Evolutionary conservation across 2,329 filamentous ascomycete species (phyloP).

Genomic region (Epichloe brachyelytri): DNA sequence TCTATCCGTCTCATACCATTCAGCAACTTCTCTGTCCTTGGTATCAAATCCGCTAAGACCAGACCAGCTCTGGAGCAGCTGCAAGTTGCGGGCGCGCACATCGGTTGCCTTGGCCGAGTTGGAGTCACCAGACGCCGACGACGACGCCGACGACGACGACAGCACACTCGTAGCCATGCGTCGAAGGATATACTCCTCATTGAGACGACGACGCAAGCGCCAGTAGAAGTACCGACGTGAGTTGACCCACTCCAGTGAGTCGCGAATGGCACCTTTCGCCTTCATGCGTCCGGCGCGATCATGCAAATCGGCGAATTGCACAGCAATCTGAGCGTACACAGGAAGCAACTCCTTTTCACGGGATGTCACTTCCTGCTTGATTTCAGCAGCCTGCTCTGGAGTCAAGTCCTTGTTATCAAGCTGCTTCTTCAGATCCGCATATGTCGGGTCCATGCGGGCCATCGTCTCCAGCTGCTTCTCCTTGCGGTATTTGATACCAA

Average conservation of each 20-base stretch:
- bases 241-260: constrained; percentile 72
- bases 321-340: constrained; percentile 87
- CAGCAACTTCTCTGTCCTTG: constrained; percentile 71
- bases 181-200: constrained; percentile 94
- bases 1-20: constrained; percentile 94
- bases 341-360: constrained; percentile 84
- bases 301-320: constrained; percentile 95
- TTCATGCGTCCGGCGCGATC: constrained; percentile 96
- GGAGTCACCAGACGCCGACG: constrained; percentile 14
- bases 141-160: constrained; percentile 9
- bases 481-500: constrained; percentile 96
- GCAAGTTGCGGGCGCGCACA: constrained; percentile 53
- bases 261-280: constrained; percentile 88
- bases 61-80: constrained; percentile 72
- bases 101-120: constrained; percentile 32
- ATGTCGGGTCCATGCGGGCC: constrained; percentile 78
- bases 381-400: constrained; percentile 59
- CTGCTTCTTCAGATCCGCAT: constrained; percentile 72
- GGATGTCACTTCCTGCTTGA: constrained; percentile 73
- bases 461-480: constrained; percentile 97
- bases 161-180: constrained; percentile 51
- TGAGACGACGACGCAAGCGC: constrained; percentile 90
- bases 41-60: constrained; percentile 62
- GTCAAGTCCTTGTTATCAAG: constrained; percentile 49
- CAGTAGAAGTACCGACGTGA: constrained; percentile 98